Evolutionary conservation across 805 yeast species (phyloP).

Genomic region (Crinitomyces ghanaensis): DNA sequence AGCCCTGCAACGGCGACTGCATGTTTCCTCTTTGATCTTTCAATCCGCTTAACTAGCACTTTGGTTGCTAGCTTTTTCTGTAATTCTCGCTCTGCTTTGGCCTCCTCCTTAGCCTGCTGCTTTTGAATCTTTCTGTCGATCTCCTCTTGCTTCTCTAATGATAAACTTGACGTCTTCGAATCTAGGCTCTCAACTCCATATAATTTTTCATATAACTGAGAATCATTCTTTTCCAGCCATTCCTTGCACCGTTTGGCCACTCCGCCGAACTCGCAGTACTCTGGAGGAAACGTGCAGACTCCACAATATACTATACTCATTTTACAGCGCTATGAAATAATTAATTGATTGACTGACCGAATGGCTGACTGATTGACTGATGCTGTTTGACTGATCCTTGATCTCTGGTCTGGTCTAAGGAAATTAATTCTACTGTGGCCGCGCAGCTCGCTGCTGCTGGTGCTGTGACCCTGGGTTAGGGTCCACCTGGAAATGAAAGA

Average conservation of each 20-base stretch:
- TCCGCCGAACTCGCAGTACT: conserved; percentile 86
- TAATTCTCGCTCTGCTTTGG: conserved; percentile 65
- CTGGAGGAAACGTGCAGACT: conserved; percentile 77
- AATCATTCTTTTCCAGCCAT: conserved; percentile 58
- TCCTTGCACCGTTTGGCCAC: conserved; percentile 68
- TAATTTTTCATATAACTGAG: conserved; percentile 43
- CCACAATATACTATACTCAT: conserved; percentile 55
- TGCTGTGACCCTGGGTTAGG: too few relatives aligned
- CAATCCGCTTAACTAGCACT: conserved; percentile 74
- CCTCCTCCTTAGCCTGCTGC: conserved; percentile 65
- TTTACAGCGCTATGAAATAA: neutral
- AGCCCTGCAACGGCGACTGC: conserved; percentile 78
- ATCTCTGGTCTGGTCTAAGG: too few relatives aligned
- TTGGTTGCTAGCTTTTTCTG: conserved; percentile 70
- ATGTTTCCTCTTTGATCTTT: conserved; percentile 79
- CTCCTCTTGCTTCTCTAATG: conserved; percentile 70
- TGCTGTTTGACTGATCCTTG: too few relatives aligned
- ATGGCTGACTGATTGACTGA: too few relatives aligned
- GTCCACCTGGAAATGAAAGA: too few relatives aligned
- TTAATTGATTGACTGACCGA: too few relatives aligned
- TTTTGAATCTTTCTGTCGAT: conserved; percentile 72
- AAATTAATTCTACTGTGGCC: too few relatives aligned
- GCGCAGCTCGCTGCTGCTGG: too few relatives aligned
- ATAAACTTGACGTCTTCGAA: conserved; percentile 35
- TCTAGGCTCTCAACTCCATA: conserved; percentile 48